Evolutionary conservation across 1,284 basidiomycete species (phyloP).

Genomic region (Xerocomus minutiporus): DNA sequence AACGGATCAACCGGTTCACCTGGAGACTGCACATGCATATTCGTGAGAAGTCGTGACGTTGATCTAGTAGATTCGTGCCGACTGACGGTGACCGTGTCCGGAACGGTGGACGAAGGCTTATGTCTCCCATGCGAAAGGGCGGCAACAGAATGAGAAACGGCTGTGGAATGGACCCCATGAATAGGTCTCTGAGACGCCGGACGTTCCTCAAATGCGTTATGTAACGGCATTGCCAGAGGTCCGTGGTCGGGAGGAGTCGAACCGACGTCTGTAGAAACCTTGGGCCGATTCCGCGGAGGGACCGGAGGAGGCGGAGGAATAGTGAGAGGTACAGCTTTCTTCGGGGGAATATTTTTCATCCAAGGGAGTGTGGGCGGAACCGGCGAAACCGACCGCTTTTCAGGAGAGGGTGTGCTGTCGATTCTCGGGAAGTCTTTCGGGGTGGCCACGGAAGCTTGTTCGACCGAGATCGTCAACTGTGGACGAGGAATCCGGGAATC

Average conservation of each 20-base stretch:
- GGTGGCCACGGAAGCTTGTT: constrained; percentile 29
- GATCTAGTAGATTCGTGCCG: constrained; percentile 35
- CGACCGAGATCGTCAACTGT: constrained; percentile 43
- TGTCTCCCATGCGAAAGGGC: constrained; percentile 16
- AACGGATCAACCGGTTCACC: constrained; percentile 50
- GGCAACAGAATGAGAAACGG: constrained; percentile 6
- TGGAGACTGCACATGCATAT: constrained; percentile 41
- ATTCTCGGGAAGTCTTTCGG: constrained; percentile 33
- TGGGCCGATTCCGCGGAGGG: constrained; percentile 28
- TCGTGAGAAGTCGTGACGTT: constrained; percentile 45
- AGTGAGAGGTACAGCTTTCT: constrained; percentile 25
- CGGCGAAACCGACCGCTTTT: constrained; percentile 40
- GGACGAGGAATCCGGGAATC: constrained; percentile 30
- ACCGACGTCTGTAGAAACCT: constrained; percentile 26
- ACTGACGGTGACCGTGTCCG: constrained; percentile 7
- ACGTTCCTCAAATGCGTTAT: constrained; percentile 44
- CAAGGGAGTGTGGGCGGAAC: constrained; percentile 34
- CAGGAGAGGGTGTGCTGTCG: constrained; percentile 29
- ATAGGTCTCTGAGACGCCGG: constrained; percentile 19
- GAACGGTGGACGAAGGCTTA: constrained; percentile 11
- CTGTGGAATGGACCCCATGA: constrained; percentile 18
- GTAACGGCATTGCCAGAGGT: constrained; percentile 48
- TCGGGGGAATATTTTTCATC: constrained; percentile 34
- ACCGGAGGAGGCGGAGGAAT: constrained; percentile 28
- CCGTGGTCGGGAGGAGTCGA: constrained; percentile 24